A percentile compares a stretch with the other conserved stretches of the same genome.
These are phyloP conservation scores for Saprolegnia parasitica DNA, from an alignment of 352 stramenopile genomes.

Conservation along the genomic window DNA sequence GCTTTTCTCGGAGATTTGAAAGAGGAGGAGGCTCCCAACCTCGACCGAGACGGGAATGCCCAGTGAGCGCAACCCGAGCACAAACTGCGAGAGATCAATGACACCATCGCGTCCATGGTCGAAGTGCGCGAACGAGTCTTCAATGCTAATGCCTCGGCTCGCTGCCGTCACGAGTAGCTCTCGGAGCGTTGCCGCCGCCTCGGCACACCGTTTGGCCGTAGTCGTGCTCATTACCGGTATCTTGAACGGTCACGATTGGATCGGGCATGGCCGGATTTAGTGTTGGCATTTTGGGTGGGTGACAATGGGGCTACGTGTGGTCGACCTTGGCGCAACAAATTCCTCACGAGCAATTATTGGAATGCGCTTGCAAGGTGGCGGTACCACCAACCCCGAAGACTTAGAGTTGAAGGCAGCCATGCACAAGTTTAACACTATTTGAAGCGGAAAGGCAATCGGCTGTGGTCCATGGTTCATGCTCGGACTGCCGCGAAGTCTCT, in stretches of 20 bases:
- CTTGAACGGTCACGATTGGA: background rate
- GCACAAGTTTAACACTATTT: too few relatives aligned
- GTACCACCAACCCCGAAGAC: too few relatives aligned
- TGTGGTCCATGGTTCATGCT: too few relatives aligned
- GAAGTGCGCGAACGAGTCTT: conserved; percentile 28
- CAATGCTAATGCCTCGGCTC: conserved; percentile 19
- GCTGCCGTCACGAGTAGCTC: conserved; percentile 20
- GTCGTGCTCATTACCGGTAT: background rate
- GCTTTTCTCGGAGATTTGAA: conserved; percentile 21
- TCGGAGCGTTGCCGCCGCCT: conserved; percentile 22
- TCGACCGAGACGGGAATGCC: conserved; percentile 23
- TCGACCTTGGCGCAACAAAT: too few relatives aligned
- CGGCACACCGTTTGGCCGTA: conserved; percentile 12
- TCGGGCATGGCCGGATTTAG: background rate
- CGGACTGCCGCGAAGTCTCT: too few relatives aligned
- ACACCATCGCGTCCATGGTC: conserved; percentile 14
- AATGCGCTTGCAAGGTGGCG: too few relatives aligned
- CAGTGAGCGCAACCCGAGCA: conserved; percentile 20
- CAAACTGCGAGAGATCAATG: conserved; percentile 24
- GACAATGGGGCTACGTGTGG: too few relatives aligned
- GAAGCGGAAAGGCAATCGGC: too few relatives aligned
- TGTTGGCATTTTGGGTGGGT: background rate
- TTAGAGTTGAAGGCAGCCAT: too few relatives aligned
- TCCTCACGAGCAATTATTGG: too few relatives aligned
- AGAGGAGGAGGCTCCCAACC: conserved; percentile 18